Evolutionary conservation across 2,329 filamentous ascomycete species (phyloP).

Genomic region (Colletotrichum sublineola): DNA sequence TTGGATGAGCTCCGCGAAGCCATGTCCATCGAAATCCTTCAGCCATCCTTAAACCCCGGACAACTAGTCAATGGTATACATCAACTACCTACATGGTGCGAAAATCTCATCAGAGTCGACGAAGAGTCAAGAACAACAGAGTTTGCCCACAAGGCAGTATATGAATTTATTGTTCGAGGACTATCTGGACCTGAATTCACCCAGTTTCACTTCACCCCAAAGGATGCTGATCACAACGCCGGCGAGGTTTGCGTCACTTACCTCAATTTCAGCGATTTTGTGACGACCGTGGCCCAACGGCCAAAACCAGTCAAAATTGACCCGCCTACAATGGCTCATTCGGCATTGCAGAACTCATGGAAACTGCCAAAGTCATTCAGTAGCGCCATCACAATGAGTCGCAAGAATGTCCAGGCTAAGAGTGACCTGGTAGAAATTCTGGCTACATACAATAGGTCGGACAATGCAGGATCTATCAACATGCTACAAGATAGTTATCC

Average conservation of each 20-base stretch:
- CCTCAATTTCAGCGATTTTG: background rate
- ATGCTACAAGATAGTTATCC: background rate
- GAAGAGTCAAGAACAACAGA: background rate
- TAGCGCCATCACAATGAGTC: background rate
- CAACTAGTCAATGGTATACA: background rate
- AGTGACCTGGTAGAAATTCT: background rate
- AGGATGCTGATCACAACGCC: background rate
- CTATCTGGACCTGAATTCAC: background rate
- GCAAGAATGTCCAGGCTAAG: background rate
- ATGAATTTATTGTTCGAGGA: background rate
- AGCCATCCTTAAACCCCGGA: background rate
- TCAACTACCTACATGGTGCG: background rate
- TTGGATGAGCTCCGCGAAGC: background rate
- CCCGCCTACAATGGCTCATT: background rate
- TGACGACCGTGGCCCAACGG: background rate
- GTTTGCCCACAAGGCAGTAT: background rate
- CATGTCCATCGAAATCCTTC: background rate
- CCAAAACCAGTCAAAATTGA: background rate
- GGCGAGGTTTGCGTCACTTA: conserved; percentile 1
- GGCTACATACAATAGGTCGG: background rate
- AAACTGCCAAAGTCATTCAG: background rate
- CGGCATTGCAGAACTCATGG: background rate
- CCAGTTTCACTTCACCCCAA: background rate
- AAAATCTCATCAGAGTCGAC: background rate
- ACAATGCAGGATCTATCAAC: background rate